phyloP scores from a whole-genome alignment of 164 flowering plant species.

The Hamamelis virginiana region DNA sequence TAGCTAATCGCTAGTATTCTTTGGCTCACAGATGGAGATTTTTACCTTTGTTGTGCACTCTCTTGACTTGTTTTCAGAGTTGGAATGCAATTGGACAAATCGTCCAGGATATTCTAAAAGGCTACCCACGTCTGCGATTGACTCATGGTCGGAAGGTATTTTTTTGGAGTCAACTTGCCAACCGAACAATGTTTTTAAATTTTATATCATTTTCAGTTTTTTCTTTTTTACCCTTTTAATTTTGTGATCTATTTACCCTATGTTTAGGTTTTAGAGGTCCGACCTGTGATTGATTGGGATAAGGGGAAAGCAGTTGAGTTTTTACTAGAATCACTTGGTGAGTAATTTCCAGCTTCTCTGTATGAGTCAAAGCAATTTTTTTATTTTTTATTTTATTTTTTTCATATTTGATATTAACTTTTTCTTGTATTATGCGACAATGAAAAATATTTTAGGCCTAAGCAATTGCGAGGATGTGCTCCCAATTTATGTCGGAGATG shows the following conservation, averaged over 20 bases:
- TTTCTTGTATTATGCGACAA: neutral
- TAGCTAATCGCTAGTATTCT: neutral
- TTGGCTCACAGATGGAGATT: neutral
- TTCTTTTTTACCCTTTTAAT: neutral
- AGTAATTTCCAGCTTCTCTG: slow-evolving; percentile 5
- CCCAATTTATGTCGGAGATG: slow-evolving; percentile 83
- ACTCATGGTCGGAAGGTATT: slow-evolving; percentile 72
- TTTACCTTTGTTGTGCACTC: too few relatives aligned
- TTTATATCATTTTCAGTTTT: too few relatives aligned
- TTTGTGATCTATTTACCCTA: neutral
- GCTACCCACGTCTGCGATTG: slow-evolving; percentile 52
- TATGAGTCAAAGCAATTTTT: neutral
- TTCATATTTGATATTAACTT: neutral
- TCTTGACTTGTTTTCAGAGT: slow-evolving; percentile 31
- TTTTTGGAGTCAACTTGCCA: neutral
- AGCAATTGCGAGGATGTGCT: slow-evolving; percentile 61
- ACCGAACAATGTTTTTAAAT: neutral
- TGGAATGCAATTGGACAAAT: slow-evolving; percentile 43
- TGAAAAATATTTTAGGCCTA: slow-evolving; percentile 38
- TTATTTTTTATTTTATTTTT: neutral
- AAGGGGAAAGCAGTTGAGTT: slow-evolving; percentile 73
- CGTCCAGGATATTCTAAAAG: slow-evolving; percentile 40
- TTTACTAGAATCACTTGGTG: slow-evolving; percentile 65
- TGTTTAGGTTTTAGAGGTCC: slow-evolving; percentile 64
- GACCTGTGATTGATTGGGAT: slow-evolving; percentile 69